Percentiles rank a stretch among this genome's conserved stretches.
phyloP scores from a whole-genome alignment of 345 rosid genomes.

The Microcos paniculata region DNA sequence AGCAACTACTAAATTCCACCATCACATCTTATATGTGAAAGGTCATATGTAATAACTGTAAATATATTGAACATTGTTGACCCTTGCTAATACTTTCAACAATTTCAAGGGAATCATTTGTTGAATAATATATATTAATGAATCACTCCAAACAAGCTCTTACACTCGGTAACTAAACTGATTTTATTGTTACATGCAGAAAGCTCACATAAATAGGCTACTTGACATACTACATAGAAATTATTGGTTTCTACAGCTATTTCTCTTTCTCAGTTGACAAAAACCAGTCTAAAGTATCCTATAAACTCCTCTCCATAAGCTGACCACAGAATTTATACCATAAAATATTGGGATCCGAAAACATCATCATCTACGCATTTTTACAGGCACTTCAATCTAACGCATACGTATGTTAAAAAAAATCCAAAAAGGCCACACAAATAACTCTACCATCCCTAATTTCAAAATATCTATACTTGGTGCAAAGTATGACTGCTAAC shows the following conservation, averaged over 20 bases:
- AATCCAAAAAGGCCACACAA: background rate
- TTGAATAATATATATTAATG: background rate
- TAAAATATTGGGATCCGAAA: background rate
- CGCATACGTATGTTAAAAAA: background rate
- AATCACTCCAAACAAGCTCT: background rate
- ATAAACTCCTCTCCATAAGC: background rate
- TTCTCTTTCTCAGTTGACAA: slow-evolving; percentile 1
- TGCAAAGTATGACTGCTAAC: too few species aligned
- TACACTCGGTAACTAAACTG: background rate
- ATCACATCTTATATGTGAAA: background rate
- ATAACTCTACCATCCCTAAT: background rate
- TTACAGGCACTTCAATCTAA: background rate
- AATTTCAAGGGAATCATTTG: slow-evolving; percentile 3
- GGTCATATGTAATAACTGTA: background rate
- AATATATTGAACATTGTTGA: background rate
- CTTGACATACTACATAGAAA: background rate
- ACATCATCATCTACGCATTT: background rate
- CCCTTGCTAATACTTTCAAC: background rate
- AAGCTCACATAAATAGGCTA: background rate
- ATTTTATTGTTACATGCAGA: background rate
- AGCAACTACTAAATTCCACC: background rate
- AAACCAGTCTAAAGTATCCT: background rate
- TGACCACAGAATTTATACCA: background rate
- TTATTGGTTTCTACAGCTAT: background rate
- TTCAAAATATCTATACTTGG: background rate